Base-by-base conservation (phyloP, 2,329 filamentous ascomycete species). In the Fonsecaea pedrosoi region DNA sequence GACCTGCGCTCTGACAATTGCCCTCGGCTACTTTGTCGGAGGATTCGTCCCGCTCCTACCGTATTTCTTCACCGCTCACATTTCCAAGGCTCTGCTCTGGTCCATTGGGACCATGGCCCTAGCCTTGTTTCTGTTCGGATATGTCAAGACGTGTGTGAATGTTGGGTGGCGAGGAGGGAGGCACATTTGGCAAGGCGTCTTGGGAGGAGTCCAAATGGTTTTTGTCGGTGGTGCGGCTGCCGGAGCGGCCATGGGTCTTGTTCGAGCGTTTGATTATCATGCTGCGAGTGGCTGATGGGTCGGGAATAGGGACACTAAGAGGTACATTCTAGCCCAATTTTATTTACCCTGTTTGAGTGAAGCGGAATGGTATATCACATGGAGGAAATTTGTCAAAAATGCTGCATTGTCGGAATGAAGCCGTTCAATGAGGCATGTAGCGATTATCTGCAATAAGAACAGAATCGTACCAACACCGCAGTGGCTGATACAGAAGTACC, bases 151-250 rank as follows among this genome's bases (percentile, higher is more conserved):
- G 1, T 79, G 78, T 38, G 75, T 83, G 40, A 42, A 42, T 54
- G 78, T 82, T 53, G 75, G 79, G 13, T 81, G 81, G 35, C 82
- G 79, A 80, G 67, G 65, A 34, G 79, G 79, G 1, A 70, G 71
- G 45, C 77, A 78, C 4, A 87, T 84, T 70, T 80, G 85, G 71
- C 70, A 80, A 37, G 83, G 86, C 9, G 72, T 86, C 13, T 84
- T 82, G 77, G 88, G 88, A 6, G 88, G 87, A 0, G 58, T 87
- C 35, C 86, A 90, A 77, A 91, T 90, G 75, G 78, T 89, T 50
- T 73, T 89, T 18, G 85, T 91, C 53, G 89, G 89, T 34, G 85
- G 87, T 12, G 69, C 89, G 62, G 89, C 89, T 4, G 89, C 89
- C 0, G 88, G 85, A 1, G 87, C 88, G 9, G 88, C 88, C 25